Percentiles rank a stretch among this genome's conserved stretches.
Evolutionary conservation across 495 filamentous ascomycete species (phyloP).

Genomic region (Immersiella caudata): DNA sequence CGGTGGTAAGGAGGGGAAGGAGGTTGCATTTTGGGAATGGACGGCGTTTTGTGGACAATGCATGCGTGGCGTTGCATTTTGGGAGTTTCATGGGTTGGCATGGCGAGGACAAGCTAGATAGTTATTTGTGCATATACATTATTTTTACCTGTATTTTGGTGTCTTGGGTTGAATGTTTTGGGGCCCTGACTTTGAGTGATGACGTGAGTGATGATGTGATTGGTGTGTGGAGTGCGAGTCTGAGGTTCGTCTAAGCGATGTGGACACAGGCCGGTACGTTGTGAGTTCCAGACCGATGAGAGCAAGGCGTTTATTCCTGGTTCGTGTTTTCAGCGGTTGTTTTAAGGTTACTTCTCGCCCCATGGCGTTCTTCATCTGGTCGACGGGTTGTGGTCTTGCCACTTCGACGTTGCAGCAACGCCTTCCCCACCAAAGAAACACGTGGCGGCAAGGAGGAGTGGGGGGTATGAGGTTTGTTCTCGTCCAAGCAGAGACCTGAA

Average conservation of each 20-base stretch:
- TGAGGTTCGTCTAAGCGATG: no score
- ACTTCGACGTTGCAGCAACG: no score
- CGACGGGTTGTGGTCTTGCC: neutral
- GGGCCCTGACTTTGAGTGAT: no score
- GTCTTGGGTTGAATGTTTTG: neutral
- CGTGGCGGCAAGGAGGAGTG: neutral
- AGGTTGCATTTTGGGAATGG: neutral
- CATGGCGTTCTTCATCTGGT: neutral
- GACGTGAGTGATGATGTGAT: no score
- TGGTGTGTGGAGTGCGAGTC: no score
- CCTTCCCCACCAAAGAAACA: neutral
- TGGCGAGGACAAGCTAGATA: conserved; percentile 6
- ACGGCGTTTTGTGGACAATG: neutral
- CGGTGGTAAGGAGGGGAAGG: neutral
- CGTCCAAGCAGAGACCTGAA: neutral
- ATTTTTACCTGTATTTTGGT: neutral
- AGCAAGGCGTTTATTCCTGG: neutral
- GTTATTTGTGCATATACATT: neutral
- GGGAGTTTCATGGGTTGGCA: neutral
- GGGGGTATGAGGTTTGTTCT: neutral
- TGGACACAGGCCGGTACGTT: no score
- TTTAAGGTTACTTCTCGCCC: neutral
- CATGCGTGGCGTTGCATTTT: neutral
- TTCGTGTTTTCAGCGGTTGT: neutral
- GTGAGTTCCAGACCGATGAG: no score